Conservation (phyloP, 805 yeast genomes). For the Torulaspora delbrueckii region DNA sequence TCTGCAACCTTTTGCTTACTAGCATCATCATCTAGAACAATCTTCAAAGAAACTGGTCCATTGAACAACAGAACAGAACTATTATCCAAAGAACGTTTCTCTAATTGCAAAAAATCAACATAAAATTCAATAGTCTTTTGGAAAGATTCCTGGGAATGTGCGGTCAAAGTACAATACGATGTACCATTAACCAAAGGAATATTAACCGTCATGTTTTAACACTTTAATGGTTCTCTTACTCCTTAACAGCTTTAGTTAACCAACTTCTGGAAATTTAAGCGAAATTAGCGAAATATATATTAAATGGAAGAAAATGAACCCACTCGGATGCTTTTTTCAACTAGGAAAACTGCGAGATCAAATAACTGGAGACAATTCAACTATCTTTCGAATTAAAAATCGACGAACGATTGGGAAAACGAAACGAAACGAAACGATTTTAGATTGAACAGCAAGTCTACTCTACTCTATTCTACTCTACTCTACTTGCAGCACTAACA, state of each 20-base stretch:
- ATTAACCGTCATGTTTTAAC: slow-evolving; percentile 18
- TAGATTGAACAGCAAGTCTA: neutral
- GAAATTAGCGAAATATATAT: slow-evolving; percentile 5
- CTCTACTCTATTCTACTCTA: slow-evolving; percentile 5
- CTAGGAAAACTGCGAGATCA: neutral
- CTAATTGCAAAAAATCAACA: slow-evolving; percentile 16
- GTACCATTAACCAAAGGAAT: slow-evolving; percentile 46
- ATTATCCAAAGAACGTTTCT: slow-evolving; percentile 10
- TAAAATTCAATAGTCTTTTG: slow-evolving; percentile 53
- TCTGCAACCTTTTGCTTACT: slow-evolving; percentile 10
- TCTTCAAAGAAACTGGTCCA: slow-evolving; percentile 26
- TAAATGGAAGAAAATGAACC: slow-evolving; percentile 3
- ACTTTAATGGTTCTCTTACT: slow-evolving; percentile 1
- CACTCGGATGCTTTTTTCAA: slow-evolving; percentile 4
- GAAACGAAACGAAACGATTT: too few relatives aligned
- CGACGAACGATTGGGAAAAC: neutral
- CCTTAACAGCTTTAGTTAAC: neutral
- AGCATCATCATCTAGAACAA: slow-evolving; percentile 25
- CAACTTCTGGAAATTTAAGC: slow-evolving; percentile 2
- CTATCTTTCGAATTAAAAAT: slow-evolving; percentile 4
- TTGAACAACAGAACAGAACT: slow-evolving; percentile 13
- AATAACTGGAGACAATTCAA: slow-evolving; percentile 3
- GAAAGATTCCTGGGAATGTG: slow-evolving; percentile 45
- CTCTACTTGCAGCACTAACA: slow-evolving; percentile 2
- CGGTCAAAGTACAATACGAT: slow-evolving; percentile 47